Conservation (phyloP, 345 rosid genomes). For the Kernera saxatilis region DNA sequence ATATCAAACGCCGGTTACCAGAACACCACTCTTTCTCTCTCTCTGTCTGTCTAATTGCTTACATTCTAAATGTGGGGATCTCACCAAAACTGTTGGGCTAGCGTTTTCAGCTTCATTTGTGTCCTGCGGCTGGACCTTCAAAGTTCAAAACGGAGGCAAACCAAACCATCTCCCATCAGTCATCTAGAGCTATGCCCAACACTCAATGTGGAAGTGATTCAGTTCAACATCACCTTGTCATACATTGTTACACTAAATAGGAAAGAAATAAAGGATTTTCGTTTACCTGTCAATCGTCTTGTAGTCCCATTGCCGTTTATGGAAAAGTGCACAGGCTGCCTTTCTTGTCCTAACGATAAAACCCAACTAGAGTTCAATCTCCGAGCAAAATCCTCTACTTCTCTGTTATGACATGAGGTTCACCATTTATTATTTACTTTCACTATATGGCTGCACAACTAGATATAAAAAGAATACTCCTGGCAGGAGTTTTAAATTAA, state of each 20-base stretch:
- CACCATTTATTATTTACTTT: not conserved
- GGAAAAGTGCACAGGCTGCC: constrained; percentile 42
- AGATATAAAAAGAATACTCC: no score
- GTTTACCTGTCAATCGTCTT: constrained; percentile 47
- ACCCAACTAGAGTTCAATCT: constrained; percentile 88
- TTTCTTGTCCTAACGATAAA: constrained; percentile 58
- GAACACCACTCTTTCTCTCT: constrained; percentile 16
- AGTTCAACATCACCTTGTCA: not conserved
- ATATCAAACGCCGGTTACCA: constrained; percentile 9
- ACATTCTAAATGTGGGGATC: constrained; percentile 23
- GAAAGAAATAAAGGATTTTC: not conserved
- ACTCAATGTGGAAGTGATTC: constrained; percentile 1
- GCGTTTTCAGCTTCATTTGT: constrained; percentile 18
- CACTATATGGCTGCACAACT: not conserved
- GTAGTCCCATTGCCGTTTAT: constrained; percentile 50
- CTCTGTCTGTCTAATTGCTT: constrained; percentile 21
- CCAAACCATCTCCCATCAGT: constrained; percentile 17
- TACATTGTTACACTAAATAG: not conserved
- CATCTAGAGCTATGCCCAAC: constrained; percentile 8
- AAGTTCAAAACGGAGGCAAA: constrained; percentile 20
- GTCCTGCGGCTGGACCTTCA: constrained; percentile 33
- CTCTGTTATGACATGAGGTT: constrained; percentile 39
- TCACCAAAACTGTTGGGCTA: constrained; percentile 33
- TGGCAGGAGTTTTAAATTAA: not conserved
- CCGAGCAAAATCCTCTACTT: constrained; percentile 92